Evolutionary conservation across 1,284 basidiomycete species (phyloP).

Genomic region (Puccinia hordei): DNA sequence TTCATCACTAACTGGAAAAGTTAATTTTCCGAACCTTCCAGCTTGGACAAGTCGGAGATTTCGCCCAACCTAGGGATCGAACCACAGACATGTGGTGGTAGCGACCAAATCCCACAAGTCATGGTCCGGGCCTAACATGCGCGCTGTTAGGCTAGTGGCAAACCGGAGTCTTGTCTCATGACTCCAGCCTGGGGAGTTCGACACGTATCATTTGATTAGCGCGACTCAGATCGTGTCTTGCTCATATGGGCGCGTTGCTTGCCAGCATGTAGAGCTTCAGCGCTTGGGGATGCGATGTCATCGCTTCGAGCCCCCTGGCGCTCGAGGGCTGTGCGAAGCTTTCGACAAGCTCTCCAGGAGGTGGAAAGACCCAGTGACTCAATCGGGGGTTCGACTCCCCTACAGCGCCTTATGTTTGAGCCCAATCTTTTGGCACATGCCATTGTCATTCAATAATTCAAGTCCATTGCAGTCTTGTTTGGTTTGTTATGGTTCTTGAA

Average conservation of each 20-base stretch:
- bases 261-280: background rate
- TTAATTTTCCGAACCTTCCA: background rate
- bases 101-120: background rate
- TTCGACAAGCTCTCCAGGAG: background rate
- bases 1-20: no score
- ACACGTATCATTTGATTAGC: background rate
- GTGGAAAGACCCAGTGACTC: background rate
- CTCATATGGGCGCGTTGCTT: background rate
- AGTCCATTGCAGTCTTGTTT: no score
- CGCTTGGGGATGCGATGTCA: no score
- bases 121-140: background rate
- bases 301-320: background rate
- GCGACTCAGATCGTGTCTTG: background rate
- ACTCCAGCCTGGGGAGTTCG: background rate
- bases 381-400: constrained; percentile 6
- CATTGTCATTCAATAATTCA: no score
- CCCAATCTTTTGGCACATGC: no score
- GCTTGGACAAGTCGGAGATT: background rate
- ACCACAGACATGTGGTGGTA: background rate
- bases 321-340: background rate
- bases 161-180: background rate
- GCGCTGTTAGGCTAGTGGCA: constrained; percentile 14
- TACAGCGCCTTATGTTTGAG: background rate
- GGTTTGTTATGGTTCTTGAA: no score
- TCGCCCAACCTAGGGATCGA: background rate